Percentiles rank a stretch among this genome's conserved stretches.
Conservation (phyloP, 768 basidiomycete species). For the Sarcomyxa edulis region DNA sequence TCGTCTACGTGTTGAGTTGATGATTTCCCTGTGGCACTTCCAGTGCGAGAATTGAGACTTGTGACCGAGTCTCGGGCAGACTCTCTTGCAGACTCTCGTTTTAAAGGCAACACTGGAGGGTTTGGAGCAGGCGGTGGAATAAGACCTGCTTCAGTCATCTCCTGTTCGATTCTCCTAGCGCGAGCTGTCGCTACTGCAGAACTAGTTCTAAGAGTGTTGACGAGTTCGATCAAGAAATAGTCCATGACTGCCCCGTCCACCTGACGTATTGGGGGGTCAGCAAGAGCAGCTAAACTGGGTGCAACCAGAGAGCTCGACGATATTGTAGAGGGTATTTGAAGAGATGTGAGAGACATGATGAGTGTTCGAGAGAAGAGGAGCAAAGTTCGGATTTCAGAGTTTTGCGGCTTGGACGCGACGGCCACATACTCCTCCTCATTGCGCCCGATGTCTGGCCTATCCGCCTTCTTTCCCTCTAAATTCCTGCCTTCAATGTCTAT, state of each 20-base stretch:
- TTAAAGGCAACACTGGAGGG: slow-evolving; percentile 24
- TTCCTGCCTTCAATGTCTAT: slow-evolving; percentile 42
- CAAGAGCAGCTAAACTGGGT: slow-evolving; percentile 41
- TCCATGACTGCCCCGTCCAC: slow-evolving; percentile 73
- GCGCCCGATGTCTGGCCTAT: slow-evolving; percentile 12
- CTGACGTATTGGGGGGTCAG: slow-evolving; percentile 57
- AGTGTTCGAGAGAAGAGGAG: background rate
- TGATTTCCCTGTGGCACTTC: slow-evolving; percentile 28
- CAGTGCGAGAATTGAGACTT: slow-evolving; percentile 28
- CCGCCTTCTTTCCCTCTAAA: slow-evolving; percentile 39
- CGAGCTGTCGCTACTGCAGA: slow-evolving; percentile 67
- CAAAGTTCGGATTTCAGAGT: too few species aligned
- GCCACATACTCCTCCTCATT: background rate
- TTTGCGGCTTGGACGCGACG: background rate
- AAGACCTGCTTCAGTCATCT: slow-evolving; percentile 77
- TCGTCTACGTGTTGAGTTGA: slow-evolving; percentile 33
- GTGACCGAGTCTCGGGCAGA: slow-evolving; percentile 38
- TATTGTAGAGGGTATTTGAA: slow-evolving; percentile 21
- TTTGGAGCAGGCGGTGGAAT: slow-evolving; percentile 44
- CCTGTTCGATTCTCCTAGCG: slow-evolving; percentile 63
- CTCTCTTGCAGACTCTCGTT: slow-evolving; percentile 27
- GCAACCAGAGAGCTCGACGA: slow-evolving; percentile 19
- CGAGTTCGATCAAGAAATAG: slow-evolving; percentile 81
- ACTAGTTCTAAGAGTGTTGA: slow-evolving; percentile 69
- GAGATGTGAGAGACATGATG: slow-evolving; percentile 25